A percentile compares a stretch with the other conserved stretches of the same genome.
phyloP scores from a whole-genome alignment of 331 rosid species.

The Quercus tomentella region DNA sequence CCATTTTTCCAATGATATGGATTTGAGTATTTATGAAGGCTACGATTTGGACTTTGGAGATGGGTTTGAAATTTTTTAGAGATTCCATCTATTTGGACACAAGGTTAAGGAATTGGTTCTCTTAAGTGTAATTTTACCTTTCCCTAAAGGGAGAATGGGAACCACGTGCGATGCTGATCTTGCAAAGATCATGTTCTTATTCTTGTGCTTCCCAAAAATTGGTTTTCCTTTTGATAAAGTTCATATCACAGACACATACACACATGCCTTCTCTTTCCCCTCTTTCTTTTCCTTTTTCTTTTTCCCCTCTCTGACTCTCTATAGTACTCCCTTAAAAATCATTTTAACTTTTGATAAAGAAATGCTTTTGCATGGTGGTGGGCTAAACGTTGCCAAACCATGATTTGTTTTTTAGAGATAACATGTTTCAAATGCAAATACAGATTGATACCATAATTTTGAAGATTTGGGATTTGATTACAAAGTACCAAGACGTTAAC shows the following conservation, averaged over 20 bases:
- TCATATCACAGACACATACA: neutral
- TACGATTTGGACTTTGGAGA: neutral
- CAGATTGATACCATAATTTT: neutral
- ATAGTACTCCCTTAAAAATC: neutral
- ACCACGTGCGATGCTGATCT: conserved; percentile 31
- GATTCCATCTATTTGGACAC: conserved; percentile 29
- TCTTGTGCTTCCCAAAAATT: conserved; percentile 13
- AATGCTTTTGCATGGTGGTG: conserved; percentile 13
- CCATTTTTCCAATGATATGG: neutral
- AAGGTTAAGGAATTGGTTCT: conserved; percentile 33
- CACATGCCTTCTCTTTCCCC: neutral
- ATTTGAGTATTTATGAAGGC: conserved; percentile 30
- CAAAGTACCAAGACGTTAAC: conserved; percentile 23
- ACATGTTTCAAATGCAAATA: neutral
- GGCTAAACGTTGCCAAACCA: neutral
- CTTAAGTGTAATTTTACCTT: conserved; percentile 16
- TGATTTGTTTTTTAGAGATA: neutral
- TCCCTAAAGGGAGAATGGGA: conserved; percentile 21
- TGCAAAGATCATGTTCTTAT: conserved; percentile 37
- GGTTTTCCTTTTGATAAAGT: conserved; percentile 1
- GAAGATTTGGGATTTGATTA: conserved; percentile 21
- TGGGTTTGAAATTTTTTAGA: conserved; percentile 6
- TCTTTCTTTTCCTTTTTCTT: conserved; percentile 2
- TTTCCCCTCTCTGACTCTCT: neutral
- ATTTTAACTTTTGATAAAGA: neutral